Evolutionary conservation across 805 yeast species (phyloP).

Genomic region (Yarrowia sp.): DNA sequence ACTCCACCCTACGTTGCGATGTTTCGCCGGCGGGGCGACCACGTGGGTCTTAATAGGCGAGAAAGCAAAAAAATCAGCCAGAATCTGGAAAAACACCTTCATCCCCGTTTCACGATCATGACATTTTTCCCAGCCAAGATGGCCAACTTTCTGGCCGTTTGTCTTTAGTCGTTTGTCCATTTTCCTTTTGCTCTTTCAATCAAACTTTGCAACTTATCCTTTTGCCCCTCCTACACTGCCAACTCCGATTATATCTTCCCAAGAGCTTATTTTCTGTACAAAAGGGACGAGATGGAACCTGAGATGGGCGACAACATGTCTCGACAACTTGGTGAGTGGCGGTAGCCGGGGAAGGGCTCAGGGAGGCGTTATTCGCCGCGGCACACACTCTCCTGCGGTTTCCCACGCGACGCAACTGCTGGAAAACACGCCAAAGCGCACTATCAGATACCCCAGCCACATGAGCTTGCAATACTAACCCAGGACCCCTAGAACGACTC

Average conservation of each 20-base stretch:
- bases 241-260: conserved; percentile 33
- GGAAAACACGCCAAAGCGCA: too few species aligned
- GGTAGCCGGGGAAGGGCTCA: neutral
- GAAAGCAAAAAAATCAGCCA: too few species aligned
- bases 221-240: conserved; percentile 36
- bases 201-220: conserved; percentile 9
- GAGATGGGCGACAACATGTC: conserved; percentile 29
- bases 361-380: neutral
- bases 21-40: neutral
- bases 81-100: neutral
- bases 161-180: neutral
- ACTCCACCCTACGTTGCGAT: too few species aligned
- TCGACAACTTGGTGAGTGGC: conserved; percentile 38
- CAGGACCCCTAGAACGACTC: conserved; percentile 34
- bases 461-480: neutral
- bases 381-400: neutral
- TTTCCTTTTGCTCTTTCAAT: conserved; percentile 24
- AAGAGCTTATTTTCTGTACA: conserved; percentile 26
- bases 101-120: conserved; percentile 13
- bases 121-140: neutral
- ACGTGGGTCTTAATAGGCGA: too few species aligned
- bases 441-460: neutral
- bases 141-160: conserved; percentile 3
- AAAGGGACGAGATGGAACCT: conserved; percentile 31
- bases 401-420: neutral